Conservation (phyloP, 257 asterid species). For the Solanum virginianum region DNA sequence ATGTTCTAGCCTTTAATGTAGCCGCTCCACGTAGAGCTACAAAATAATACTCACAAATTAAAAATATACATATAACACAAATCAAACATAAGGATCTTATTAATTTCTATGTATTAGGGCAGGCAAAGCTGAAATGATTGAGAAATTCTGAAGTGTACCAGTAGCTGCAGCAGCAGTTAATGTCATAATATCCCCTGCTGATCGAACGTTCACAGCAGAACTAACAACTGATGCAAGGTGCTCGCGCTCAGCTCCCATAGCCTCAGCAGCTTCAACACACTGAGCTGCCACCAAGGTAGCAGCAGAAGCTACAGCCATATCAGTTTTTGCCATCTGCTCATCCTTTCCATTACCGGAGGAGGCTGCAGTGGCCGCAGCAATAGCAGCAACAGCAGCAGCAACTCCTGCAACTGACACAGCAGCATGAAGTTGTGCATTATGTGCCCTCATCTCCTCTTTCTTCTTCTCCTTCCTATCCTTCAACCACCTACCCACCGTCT, state of each 20-base stretch:
- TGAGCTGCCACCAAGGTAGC: conserved; percentile 95
- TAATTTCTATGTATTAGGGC: too few relatives aligned
- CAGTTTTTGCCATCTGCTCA: conserved; percentile 72
- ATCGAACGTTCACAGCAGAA: conserved; percentile 86
- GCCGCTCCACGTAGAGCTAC: conserved; percentile 92
- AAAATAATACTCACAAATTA: neutral
- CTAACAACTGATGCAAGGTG: conserved; percentile 76
- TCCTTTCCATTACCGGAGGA: conserved; percentile 62
- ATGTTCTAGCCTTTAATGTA: conserved; percentile 74
- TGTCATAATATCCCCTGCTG: conserved; percentile 95
- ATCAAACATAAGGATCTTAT: neutral
- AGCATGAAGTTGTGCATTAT: conserved; percentile 94
- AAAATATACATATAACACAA: neutral
- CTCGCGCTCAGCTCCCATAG: conserved; percentile 95
- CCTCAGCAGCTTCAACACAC: conserved; percentile 94
- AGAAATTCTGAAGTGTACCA: conserved; percentile 18
- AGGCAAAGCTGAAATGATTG: neutral
- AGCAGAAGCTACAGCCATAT: conserved; percentile 96
- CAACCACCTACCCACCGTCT: conserved; percentile 92
- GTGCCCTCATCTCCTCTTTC: conserved; percentile 87
- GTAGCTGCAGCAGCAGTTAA: conserved; percentile 97
- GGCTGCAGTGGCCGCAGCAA: conserved; percentile 93
- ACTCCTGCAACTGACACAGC: conserved; percentile 92
- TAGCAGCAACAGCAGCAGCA: conserved; percentile 95
- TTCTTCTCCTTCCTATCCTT: conserved; percentile 92